Percentiles rank a stretch among this genome's conserved stretches.
Evolutionary conservation across 1,284 basidiomycete genomes (phyloP).

Genomic region (Tremellales sp.): DNA sequence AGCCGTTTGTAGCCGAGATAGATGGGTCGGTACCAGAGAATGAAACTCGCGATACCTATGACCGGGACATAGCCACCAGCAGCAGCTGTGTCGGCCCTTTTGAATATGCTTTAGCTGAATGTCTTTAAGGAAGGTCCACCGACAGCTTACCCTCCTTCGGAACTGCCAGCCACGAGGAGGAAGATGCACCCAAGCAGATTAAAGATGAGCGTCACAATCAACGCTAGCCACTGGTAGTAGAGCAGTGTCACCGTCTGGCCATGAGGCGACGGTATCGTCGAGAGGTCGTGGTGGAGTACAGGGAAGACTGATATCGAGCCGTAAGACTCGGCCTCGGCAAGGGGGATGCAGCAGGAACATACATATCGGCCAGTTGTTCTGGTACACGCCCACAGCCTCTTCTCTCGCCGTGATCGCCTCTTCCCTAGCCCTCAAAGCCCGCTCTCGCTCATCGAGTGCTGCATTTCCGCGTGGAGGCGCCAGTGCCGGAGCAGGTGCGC

Average conservation of each 20-base stretch:
- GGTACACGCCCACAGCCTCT: constrained; percentile 33
- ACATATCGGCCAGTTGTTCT: constrained; percentile 49
- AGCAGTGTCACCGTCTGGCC: constrained; percentile 76
- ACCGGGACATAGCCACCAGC: constrained; percentile 64
- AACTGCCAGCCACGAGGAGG: constrained; percentile 69
- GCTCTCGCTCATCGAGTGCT: constrained; percentile 15
- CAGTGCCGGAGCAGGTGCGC: constrained; percentile 1
- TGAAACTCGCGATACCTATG: constrained; percentile 75
- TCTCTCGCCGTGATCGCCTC: constrained; percentile 36
- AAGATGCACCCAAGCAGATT: constrained; percentile 91
- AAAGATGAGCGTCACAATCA: constrained; percentile 70
- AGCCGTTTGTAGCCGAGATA: constrained; percentile 92
- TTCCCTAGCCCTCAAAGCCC: constrained; percentile 35
- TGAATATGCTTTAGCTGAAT: constrained; percentile 23
- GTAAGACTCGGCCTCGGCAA: background rate
- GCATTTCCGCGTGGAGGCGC: constrained; percentile 1
- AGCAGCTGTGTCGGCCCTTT: constrained; percentile 32
- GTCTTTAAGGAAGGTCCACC: constrained; percentile 12
- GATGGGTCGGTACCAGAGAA: constrained; percentile 90
- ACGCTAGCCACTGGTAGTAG: constrained; percentile 82
- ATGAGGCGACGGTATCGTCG: constrained; percentile 79
- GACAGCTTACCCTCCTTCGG: constrained; percentile 60
- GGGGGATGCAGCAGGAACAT: constrained; percentile 14
- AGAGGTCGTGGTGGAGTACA: constrained; percentile 87
- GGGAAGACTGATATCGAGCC: constrained; percentile 76